phyloP scores from a whole-genome alignment of 83 land plant genomes.

The Picea mariana region DNA sequence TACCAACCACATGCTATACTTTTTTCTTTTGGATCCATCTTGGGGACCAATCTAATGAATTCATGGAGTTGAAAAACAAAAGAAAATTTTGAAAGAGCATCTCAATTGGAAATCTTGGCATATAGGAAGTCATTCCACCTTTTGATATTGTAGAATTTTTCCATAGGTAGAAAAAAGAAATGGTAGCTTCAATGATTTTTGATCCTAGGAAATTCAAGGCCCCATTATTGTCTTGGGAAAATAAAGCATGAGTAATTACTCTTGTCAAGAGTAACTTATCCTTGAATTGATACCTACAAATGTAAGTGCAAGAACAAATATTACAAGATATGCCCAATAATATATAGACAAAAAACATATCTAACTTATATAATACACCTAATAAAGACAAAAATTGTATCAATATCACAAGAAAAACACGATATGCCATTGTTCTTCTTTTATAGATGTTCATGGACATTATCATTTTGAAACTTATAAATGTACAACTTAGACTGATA shows the following conservation, averaged over 20 bases:
- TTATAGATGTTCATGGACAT: too few relatives aligned
- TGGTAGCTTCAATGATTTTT: conserved; percentile 1
- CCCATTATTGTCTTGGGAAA: neutral
- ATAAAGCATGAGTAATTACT: neutral
- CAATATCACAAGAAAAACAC: too few relatives aligned
- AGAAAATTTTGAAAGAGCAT: neutral
- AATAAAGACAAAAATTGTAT: too few relatives aligned
- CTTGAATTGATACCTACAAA: too few relatives aligned
- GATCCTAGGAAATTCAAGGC: conserved; percentile 4
- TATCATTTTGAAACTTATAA: too few relatives aligned
- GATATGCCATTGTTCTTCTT: too few relatives aligned
- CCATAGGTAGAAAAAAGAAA: neutral
- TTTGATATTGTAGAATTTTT: neutral
- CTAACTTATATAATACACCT: too few relatives aligned
- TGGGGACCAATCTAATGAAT: neutral
- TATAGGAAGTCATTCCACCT: neutral
- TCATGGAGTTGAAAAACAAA: conserved; percentile 5
- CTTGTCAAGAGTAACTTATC: too few relatives aligned
- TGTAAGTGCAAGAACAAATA: too few relatives aligned
- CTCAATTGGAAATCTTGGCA: neutral
- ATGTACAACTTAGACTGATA: too few relatives aligned
- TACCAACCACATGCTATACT: neutral
- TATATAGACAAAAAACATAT: too few relatives aligned
- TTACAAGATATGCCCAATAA: too few relatives aligned
- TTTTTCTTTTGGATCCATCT: neutral